Evolutionary conservation across 176 grass and related monocot genomes (phyloP), one percentile per base, ranked within the genome.

Genomic region (Zoysia japonica): DNA sequence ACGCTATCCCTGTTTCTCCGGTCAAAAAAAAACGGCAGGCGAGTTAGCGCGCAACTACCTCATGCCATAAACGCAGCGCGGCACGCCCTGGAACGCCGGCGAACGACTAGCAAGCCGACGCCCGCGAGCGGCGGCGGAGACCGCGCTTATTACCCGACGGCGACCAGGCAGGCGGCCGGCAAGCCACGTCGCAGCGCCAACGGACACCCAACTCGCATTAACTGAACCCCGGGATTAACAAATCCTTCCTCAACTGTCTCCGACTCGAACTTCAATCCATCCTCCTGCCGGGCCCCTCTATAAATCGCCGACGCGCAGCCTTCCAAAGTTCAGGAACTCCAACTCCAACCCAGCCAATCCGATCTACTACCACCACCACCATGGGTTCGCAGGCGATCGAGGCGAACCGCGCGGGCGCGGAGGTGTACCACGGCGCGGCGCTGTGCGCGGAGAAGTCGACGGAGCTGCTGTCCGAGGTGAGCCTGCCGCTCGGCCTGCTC

Each of bases 321-420:
- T 50, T 28, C 9, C 5, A 28, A 28, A 28, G 28, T 28, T 28
- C 28, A 28, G 28, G 28, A 4, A 28, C 28, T 28, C 28, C 28
- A 28, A 28, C 28, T 16, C 35, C 3, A 57, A 0, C 65, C 47
- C 7, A 45, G 16, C 65, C 39, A 46, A 15, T 68, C 65, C 48
- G 3, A 38, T 62, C 68, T 52, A 4, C 42, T 43, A 5, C 55
- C 1, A 19, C 3, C 38, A 28, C 59, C 14, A 1, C 28, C 10
- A 93, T 93, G 91, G 75, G 81, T 10, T 72, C 82, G 5, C 85
- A 85, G 82, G 69, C 78, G n/a, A 86, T 93, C 70, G 91, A 88
- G 79, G 40, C 41, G 47, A 83, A 90, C 20, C 16, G 91, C 11
- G 83, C 70, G 42, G 91, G 91, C 1, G 91, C 91, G 41, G 91